Evolutionary conservation across 306 rosid genomes (phyloP).

Genomic region (Rosa lucieae): DNA sequence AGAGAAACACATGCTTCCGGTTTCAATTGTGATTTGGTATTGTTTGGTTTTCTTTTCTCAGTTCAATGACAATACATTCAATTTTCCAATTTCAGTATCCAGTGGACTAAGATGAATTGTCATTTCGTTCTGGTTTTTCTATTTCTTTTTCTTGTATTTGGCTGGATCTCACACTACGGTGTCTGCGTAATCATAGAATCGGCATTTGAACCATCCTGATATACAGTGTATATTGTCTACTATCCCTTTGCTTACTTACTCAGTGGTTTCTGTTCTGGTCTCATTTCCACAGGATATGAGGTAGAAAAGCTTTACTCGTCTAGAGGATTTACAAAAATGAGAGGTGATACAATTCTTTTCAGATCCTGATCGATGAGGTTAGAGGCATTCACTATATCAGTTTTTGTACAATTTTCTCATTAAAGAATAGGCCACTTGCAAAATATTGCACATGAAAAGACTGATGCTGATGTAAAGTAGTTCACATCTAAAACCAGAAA

Average conservation of each 20-base stretch:
- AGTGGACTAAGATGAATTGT: background rate
- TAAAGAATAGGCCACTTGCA: background rate
- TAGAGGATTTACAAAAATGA: background rate
- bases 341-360: background rate
- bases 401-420: background rate
- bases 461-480: constrained; percentile 3
- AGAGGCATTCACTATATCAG: background rate
- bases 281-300: background rate
- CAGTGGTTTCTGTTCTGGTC: background rate
- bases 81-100: background rate
- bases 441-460: background rate
- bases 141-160: background rate
- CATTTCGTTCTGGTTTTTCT: background rate
- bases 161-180: background rate
- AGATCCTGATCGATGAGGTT: background rate
- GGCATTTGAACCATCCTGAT: background rate
- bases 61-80: background rate
- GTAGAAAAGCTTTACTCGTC: background rate
- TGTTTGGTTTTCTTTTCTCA: background rate
- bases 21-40: background rate
- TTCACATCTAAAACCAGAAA: background rate
- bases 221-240: background rate
- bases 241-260: background rate
- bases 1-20: background rate
- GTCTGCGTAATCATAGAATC: background rate